Base-by-base conservation (phyloP, 805 yeast genomes). In the Yarrowia phangngaensis region DNA sequence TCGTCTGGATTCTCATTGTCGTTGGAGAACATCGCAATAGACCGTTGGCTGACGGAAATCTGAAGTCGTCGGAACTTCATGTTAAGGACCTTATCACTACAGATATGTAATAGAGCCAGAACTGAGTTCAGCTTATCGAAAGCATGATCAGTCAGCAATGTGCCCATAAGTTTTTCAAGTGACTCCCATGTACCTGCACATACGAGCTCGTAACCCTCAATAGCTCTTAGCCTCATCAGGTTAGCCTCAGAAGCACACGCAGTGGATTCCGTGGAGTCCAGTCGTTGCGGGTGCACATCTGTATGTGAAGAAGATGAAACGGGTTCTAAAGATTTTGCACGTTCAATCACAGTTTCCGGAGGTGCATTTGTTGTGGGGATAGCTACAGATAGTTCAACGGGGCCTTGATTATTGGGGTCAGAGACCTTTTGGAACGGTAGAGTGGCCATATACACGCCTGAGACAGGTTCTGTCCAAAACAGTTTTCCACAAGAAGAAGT, bases 401-500 rank as follows among this genome's bases (percentile, higher is more conserved):
- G 48, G 6, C 48, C 48, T 4, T 26, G 35, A 20, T 41, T 35
- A 5, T 23, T 20, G 6, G 48, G 48, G 8, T 41, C 48, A 13
- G 48, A 12, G 12, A 41, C 48, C 29, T 30, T 41, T 14, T 41
- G 48, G 27, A 41, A 41, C 22, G 48, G 48, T 16, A 41, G 16
- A n/a, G 35, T 14, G 5, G 48, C n/a, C 35, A 30, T 41, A 29
- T 41, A 41, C 27, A 23, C 20, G 11, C 48, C 48, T 2, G 35
- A 20, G 6, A 29, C 35, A 13, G 48, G 48, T 7, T 41, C 48
- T 1, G 48, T 41, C 48, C 48, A 41, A 22, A n/a, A 41, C 28
- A 59, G 51, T 7, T 57, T 55, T 6, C 63, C 58, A 9, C 47
- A 33, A 14, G 36, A 24, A 15, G 57, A 55, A 14, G 52, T 59